Evolutionary conservation across 768 basidiomycete genomes (phyloP), one percentile per base, ranked within the genome.

Genomic region (Mycena amicta): DNA sequence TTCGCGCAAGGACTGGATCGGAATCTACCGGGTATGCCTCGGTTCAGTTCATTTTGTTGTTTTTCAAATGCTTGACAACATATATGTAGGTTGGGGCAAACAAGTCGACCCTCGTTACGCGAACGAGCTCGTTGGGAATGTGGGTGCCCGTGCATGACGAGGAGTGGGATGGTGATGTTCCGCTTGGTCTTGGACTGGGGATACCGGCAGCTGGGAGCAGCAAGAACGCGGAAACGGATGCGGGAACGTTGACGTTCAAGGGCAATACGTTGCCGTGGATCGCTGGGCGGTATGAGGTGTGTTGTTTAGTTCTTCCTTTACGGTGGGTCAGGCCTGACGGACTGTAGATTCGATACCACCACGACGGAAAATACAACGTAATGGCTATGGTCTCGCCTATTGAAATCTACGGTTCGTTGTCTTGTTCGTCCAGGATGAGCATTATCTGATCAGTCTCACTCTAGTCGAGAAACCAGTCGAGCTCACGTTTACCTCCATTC

Each of bases 311-410:
- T n/a, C n/a, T n/a, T n/a, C n/a, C n/a, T n/a, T n/a, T n/a, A n/a
- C n/a, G n/a, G n/a, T n/a, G n/a, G n/a, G 18, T 29, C 27, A 20
- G 12, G 20, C 31, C 33, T 22, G 15, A 22, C 22, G 18, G 15
- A 4, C 45, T 50, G 26, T 60, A 91, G 90, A 78, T 90, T 59
- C 87, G 93, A 3, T 95, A 95, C 70, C 97, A 99, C 67, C 95
- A 98, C 68, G 93, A 97, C 71, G 95, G 94, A 49, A 98, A 95
- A 72, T 92, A 99, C 74, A 97, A 95, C 72, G 97, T 98, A 55
- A 90, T 98, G 84, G 84, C 86, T 53, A 68, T 89, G 52, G 87
- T 90, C 49, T 90, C 88, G 2, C 93, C 94, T 6, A 77, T 98
- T 57, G 93, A 97, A 69, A 87, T 99, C 29, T 92, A 86, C 60